These are phyloP conservation scores for Pseudogymnoascus sp. DNA, from an alignment of 2,329 filamentous ascomycete genomes.

Conservation along the genomic window DNA sequence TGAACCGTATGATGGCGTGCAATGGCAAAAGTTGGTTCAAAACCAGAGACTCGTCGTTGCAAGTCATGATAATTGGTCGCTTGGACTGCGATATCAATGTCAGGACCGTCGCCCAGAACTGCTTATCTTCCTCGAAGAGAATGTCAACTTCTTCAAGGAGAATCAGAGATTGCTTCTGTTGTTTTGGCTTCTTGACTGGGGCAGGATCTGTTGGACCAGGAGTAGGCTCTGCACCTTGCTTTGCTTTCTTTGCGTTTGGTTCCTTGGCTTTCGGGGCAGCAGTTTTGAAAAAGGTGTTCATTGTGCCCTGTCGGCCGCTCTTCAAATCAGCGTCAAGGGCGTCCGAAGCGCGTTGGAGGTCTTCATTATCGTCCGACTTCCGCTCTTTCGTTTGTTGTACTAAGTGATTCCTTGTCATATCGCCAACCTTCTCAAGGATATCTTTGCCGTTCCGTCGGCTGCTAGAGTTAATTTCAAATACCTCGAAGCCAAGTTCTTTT, in stretches of 20 bases:
- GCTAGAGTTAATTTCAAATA: conserved; percentile 89
- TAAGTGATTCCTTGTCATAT: conserved; percentile 94
- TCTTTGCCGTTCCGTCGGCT: conserved; percentile 81
- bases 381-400: conserved; percentile 49
- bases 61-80: conserved; percentile 89
- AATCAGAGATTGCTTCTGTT: conserved; percentile 88
- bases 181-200: conserved; percentile 18
- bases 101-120: conserved; percentile 82
- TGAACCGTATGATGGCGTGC: conserved; percentile 76
- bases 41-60: conserved; percentile 81
- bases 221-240: background rate
- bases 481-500: conserved; percentile 82
- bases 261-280: conserved; percentile 31
- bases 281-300: conserved; percentile 72
- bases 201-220: background rate
- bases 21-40: conserved; percentile 67
- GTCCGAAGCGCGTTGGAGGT: conserved; percentile 30
- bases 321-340: conserved; percentile 50
- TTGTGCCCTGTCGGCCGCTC: conserved; percentile 65
- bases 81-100: conserved; percentile 75
- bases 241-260: conserved; percentile 22
- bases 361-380: conserved; percentile 27
- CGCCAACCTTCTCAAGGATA: conserved; percentile 81
- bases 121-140: conserved; percentile 89
- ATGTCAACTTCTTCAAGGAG: conserved; percentile 90